A percentile compares a stretch with the other conserved stretches of the same genome.
Conservation (phyloP, 106 monocot genomes). For the Narthecium ossifragum region DNA sequence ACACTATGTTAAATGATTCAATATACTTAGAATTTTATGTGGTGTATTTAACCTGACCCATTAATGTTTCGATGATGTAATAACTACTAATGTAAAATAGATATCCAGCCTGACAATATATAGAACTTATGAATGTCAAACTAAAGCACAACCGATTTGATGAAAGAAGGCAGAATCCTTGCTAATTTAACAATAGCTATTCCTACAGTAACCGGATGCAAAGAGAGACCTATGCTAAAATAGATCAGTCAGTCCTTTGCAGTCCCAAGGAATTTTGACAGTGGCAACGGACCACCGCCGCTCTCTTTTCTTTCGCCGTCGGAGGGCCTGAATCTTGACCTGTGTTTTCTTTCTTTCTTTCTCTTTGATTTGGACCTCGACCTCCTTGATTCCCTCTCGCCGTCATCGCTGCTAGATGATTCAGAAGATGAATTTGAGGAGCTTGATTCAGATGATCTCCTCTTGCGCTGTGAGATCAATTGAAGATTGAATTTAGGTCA, state of each 20-base stretch:
- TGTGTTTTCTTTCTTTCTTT: slow-evolving; percentile 58
- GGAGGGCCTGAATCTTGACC: slow-evolving; percentile 39
- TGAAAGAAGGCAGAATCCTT: too few species aligned
- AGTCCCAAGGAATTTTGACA: slow-evolving; percentile 66
- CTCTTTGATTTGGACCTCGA: slow-evolving; percentile 56
- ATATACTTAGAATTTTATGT: too few species aligned
- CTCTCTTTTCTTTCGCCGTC: slow-evolving; percentile 25
- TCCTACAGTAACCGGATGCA: too few species aligned
- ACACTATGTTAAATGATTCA: too few species aligned
- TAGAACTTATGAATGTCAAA: too few species aligned
- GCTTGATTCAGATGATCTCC: slow-evolving; percentile 45
- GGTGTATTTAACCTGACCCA: too few species aligned
- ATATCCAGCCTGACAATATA: too few species aligned
- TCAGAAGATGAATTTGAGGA: slow-evolving; percentile 59
- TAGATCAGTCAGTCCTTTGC: slow-evolving; percentile 32
- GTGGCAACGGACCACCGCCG: slow-evolving; percentile 42
- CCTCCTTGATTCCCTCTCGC: slow-evolving; percentile 45
- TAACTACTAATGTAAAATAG: too few species aligned
- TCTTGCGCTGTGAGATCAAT: slow-evolving; percentile 34
- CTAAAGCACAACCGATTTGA: too few species aligned
- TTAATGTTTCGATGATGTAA: too few species aligned
- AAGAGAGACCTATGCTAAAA: background rate
- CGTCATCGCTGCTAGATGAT: slow-evolving; percentile 40
- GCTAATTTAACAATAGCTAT: too few species aligned
- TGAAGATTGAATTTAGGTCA: background rate